Evolutionary conservation across 1,284 basidiomycete species (phyloP).

Genomic region (Termitomyces sp.): DNA sequence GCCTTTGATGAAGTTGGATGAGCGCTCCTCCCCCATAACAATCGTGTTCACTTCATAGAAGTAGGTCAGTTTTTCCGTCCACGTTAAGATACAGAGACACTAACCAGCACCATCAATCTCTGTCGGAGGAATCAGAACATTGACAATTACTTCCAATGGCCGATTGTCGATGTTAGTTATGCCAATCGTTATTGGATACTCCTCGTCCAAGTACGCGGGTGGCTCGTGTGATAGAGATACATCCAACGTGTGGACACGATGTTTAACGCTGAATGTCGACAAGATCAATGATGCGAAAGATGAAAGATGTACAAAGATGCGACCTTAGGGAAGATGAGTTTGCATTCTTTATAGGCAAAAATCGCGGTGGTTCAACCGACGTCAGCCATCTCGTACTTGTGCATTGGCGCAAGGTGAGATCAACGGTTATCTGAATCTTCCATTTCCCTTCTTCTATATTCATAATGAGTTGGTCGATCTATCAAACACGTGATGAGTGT

Average conservation of each 20-base stretch:
- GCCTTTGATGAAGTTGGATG: constrained; percentile 69
- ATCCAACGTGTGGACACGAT: constrained; percentile 55
- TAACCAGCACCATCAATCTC: constrained; percentile 71
- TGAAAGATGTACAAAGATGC: constrained; percentile 20
- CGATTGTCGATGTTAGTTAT: constrained; percentile 67
- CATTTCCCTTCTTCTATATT: constrained; percentile 54
- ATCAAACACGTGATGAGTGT: neutral
- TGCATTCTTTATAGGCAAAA: constrained; percentile 46
- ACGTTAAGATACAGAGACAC: constrained; percentile 20
- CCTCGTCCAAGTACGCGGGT: constrained; percentile 75
- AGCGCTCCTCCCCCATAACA: constrained; percentile 53
- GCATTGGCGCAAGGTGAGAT: constrained; percentile 33
- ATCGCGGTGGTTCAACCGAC: constrained; percentile 45
- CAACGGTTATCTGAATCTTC: constrained; percentile 58
- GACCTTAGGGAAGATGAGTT: constrained; percentile 49
- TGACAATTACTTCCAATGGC: constrained; percentile 62
- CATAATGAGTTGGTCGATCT: constrained; percentile 52
- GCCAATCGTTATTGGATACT: constrained; percentile 63
- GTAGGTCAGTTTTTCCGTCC: neutral
- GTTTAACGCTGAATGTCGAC: constrained; percentile 48
- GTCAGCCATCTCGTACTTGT: constrained; percentile 49
- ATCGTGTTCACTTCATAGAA: constrained; percentile 54
- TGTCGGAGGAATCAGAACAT: constrained; percentile 74
- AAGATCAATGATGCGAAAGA: constrained; percentile 1
- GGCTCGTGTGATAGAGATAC: constrained; percentile 53